Base-by-base conservation (phyloP, 1,284 basidiomycete genomes). In the Trametes pubescens region DNA sequence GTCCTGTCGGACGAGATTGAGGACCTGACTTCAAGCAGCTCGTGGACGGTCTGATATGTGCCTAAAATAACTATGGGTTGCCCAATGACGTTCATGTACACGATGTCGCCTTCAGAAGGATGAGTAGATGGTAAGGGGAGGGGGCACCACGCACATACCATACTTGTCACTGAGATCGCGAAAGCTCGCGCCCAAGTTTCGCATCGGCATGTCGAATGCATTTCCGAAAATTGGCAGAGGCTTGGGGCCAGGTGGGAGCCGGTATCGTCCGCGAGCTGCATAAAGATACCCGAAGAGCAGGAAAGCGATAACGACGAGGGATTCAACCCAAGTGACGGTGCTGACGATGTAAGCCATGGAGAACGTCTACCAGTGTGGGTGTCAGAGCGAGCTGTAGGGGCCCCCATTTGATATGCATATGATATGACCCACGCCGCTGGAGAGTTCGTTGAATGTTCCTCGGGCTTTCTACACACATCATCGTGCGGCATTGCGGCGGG, bases 211-310 rank as follows among this genome's bases (percentile, higher is more conserved):
- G 24, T 68, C 64, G 22, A 66, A 51, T 8, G 55, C 48, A 55
- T 63, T 68, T n/a, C 64, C 61, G 14, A 68, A 40, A n/a, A 68
- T 14, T 11, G 66, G 66, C 18, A 68, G 46, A 10, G 47, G 46
- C 35, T 51, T 51, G 14, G 65, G 67, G 11, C 66, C 66, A 4
- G 66, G 66, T 8, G 66, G 66, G 16, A 67, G 61, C 21, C 26
- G 52, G 29, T 52, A 16, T 1, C 40, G 48, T n/a, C 14, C 38
- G 16, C 48, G 54, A 21, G 22, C 16, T 26, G 4, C 7, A 24
- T 46, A 47, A 8, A 46, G 38, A 32, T 57, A 57, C 55, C 51
- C 37, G 11, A 21, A 52, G 14, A 62, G 18, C 4, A 34, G 22
- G 13, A 62, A 49, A 5, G 47, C 43, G 8, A 57, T 7, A 4